Conservation (phyloP, 192 early-diverging fungal species). For the Coemansia furcata region DNA sequence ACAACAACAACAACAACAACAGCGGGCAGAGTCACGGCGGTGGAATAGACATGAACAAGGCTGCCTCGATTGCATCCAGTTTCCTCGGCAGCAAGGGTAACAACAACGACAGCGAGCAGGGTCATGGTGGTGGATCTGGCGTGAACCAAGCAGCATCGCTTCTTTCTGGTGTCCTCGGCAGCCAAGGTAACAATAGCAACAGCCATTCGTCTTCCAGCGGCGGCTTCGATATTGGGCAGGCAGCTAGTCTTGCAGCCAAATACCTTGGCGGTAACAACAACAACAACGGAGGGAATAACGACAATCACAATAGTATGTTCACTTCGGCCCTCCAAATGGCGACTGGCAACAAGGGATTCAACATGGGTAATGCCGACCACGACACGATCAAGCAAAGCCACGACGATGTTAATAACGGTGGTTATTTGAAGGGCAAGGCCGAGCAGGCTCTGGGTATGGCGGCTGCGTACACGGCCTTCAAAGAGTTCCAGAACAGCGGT, state of each 20-base stretch:
- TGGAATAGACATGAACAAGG: constrained; percentile 27
- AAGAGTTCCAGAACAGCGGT: constrained; percentile 25
- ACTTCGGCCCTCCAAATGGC: constrained; percentile 34
- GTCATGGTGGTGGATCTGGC: constrained; percentile 14
- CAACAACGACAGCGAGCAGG: background rate
- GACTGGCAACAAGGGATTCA: constrained; percentile 30
- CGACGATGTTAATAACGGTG: constrained; percentile 9
- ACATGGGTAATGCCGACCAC: constrained; percentile 31
- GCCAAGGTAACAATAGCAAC: constrained; percentile 19
- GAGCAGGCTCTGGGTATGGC: constrained; percentile 47
- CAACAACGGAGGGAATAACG: background rate
- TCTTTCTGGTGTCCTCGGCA: constrained; percentile 27
- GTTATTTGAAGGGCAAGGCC: constrained; percentile 21
- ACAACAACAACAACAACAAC: background rate
- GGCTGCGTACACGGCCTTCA: constrained; percentile 43
- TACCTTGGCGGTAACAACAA: constrained; percentile 18
- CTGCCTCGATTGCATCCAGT: constrained; percentile 22
- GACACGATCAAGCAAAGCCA: constrained; percentile 32
- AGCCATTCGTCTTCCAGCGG: background rate
- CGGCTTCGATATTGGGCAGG: constrained; percentile 26
- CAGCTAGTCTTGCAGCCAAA: constrained; percentile 20
- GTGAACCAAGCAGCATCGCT: constrained; percentile 20
- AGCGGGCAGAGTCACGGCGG: background rate
- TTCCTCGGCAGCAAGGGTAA: constrained; percentile 20
- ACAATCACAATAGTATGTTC: constrained; percentile 24